Evolutionary conservation across 192 early-diverging fungal species (phyloP).

Genomic region (Endogone sp.): DNA sequence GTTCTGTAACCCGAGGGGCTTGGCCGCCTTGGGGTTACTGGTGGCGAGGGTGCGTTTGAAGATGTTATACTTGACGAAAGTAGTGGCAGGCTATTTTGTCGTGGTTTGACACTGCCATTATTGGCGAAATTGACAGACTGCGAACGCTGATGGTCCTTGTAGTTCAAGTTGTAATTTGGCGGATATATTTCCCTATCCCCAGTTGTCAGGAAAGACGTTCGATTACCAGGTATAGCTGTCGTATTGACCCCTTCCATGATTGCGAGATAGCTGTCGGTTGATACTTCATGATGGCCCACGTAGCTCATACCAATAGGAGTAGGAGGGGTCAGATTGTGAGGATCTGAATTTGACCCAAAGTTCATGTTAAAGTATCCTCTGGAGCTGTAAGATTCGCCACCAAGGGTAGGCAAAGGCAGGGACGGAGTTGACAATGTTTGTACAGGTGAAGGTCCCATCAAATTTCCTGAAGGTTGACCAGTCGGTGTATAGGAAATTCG

Average conservation of each 20-base stretch:
- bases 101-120: background rate
- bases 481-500: background rate
- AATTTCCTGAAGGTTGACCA: too few species aligned
- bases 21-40: background rate
- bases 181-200: background rate
- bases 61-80: background rate
- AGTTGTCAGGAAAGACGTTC: background rate
- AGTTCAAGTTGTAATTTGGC: background rate
- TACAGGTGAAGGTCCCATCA: background rate
- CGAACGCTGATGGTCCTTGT: background rate
- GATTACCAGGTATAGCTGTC: background rate
- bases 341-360: background rate
- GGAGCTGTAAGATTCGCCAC: background rate
- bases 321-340: background rate
- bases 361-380: background rate
- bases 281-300: background rate
- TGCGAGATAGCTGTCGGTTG: background rate
- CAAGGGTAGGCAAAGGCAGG: background rate
- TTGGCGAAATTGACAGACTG: background rate
- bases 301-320: background rate
- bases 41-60: background rate
- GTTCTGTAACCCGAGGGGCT: background rate
- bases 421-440: background rate
- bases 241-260: background rate
- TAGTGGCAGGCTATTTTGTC: background rate